Conservation (phyloP, 176 grass and related monocot genomes). For the Triticum dicoccoides region DNA sequence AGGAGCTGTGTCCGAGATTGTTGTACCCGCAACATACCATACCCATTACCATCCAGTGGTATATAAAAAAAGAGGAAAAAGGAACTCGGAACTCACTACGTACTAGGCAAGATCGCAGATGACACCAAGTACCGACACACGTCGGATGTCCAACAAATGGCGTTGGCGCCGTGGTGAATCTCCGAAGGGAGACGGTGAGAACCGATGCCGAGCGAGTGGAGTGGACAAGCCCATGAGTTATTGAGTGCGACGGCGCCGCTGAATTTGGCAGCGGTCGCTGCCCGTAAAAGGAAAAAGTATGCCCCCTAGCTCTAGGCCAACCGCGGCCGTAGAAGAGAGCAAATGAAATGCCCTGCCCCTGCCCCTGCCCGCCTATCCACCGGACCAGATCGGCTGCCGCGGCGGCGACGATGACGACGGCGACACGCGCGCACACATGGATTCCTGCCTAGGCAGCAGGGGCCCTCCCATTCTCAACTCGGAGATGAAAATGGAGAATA, state of each 20-base stretch:
- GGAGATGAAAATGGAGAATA: not conserved
- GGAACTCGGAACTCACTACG: too few relatives aligned
- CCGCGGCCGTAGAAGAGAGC: slow-evolving; percentile 21
- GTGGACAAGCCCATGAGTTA: not conserved
- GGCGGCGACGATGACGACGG: slow-evolving; percentile 2
- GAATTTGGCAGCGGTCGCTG: slow-evolving; percentile 15
- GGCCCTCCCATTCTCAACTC: slow-evolving; percentile 9
- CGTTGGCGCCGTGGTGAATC: slow-evolving; percentile 13
- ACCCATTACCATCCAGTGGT: too few relatives aligned
- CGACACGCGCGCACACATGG: not conserved
- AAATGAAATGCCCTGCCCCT: not conserved
- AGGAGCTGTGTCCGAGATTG: too few relatives aligned
- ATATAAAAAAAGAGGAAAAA: not conserved
- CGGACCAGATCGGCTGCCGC: not conserved
- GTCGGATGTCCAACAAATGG: not conserved
- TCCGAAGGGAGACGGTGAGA: not conserved
- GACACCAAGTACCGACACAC: not conserved
- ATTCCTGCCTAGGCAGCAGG: slow-evolving; percentile 45
- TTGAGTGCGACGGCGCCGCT: slow-evolving; percentile 2
- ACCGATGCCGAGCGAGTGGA: slow-evolving; percentile 14
- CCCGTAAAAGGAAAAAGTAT: slow-evolving; percentile 23
- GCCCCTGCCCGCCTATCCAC: not conserved
- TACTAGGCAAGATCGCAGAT: not conserved
- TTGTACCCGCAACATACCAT: too few relatives aligned
- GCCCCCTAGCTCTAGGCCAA: slow-evolving; percentile 20